Base-by-base conservation (phyloP, 805 yeast genomes). In the Groenewaldozyma tartarivorans region DNA sequence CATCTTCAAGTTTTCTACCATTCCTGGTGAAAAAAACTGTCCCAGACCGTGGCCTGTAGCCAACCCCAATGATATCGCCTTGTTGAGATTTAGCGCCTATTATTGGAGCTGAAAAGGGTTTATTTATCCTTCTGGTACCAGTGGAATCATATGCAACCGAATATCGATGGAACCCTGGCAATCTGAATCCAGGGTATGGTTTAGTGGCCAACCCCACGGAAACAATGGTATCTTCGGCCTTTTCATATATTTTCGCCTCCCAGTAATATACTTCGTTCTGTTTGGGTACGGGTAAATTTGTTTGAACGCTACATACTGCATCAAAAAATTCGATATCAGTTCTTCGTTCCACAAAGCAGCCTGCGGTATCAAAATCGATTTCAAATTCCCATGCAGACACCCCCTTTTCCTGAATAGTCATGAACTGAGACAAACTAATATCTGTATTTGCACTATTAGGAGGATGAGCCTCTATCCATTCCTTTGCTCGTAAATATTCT, bases 1-100 rank as follows among this genome's bases (percentile, higher is more conserved):
- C 78, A 39, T 83, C 79, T 55, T 88, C 96, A 20, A 92, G 64
- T 55, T 85, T 86, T 57, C 86, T 86, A 21, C 98, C 98, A 53
- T 92, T 92, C 49, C 95, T 72, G 0, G 98, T 92, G 68, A 88
- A 92, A 54, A 92, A 92, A 0, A 92, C 72, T 0, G 95, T 79
- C 2, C 96, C 95, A 15, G 84, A 69, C 35, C 86, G 68, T 2
- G 84, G 77, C 45, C 90, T 71, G 55, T 85, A 82, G 0, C 98
- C 98, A 21, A 90, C 75, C 2, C 98, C 98, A 11, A 92, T 71
- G 24, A 92, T 94, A 59, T 92, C 98, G 22, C 96, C 96, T 48
- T 81, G 77, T 27, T 75, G 71, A 53, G 79, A 51, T 50, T 72
- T 45, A 56, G 71, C 46, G 57, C 84, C 61, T 50, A 64, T 53